Conservation (phyloP, 768 basidiomycete genomes). For the Leccinum sublutescens region DNA sequence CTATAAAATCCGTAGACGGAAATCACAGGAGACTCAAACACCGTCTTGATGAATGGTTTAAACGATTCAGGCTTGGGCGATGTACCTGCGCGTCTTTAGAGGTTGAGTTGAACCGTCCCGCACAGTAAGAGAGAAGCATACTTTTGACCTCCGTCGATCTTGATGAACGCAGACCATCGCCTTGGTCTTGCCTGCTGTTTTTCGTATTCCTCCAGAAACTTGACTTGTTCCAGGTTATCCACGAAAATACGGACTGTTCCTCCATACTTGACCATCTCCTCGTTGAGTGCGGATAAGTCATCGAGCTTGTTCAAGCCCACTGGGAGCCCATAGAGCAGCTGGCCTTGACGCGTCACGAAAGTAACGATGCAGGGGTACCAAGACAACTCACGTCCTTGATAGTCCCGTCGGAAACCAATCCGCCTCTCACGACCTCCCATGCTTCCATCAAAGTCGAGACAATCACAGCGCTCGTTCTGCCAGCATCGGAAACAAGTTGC, state of each 20-base stretch:
- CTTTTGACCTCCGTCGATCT: slow-evolving; percentile 77
- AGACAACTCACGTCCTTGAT: slow-evolving; percentile 68
- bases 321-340: slow-evolving; percentile 85
- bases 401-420: slow-evolving; percentile 65
- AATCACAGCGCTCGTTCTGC: slow-evolving; percentile 59
- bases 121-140: slow-evolving; percentile 35
- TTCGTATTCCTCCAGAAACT: slow-evolving; percentile 62
- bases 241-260: slow-evolving; percentile 66
- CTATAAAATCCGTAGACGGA: slow-evolving; percentile 82
- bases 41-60: slow-evolving; percentile 48
- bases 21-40: slow-evolving; percentile 54
- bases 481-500: slow-evolving; percentile 57
- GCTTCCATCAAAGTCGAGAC: slow-evolving; percentile 86
- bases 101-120: slow-evolving; percentile 12
- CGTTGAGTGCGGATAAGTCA: slow-evolving; percentile 61
- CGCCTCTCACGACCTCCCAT: slow-evolving; percentile 66
- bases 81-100: slow-evolving; percentile 69
- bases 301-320: slow-evolving; percentile 66
- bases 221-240: slow-evolving; percentile 73
- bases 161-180: slow-evolving; percentile 77
- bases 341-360: slow-evolving; percentile 5
- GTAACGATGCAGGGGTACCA: neutral
- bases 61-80: slow-evolving; percentile 53
- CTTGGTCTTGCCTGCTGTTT: slow-evolving; percentile 36
- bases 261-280: slow-evolving; percentile 52